Percentiles rank a stretch among this genome's conserved stretches.
phyloP scores from a whole-genome alignment of 352 stramenopile genomes.

The Phytophthora meadii region DNA sequence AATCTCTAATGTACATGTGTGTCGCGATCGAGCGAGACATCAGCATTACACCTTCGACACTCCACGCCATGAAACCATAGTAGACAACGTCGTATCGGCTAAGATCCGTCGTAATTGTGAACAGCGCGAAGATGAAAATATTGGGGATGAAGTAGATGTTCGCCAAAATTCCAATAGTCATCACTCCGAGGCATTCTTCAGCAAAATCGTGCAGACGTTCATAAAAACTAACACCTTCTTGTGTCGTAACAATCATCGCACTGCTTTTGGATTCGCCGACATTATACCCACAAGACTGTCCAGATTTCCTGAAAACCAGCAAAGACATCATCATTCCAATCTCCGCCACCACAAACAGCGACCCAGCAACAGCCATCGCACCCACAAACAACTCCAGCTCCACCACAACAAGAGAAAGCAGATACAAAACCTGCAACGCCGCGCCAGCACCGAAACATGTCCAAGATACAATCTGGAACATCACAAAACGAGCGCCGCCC shows the following conservation, averaged over 20 bases:
- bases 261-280: background rate
- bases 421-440: conserved; percentile 77
- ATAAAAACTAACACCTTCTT: conserved; percentile 9
- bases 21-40: conserved; percentile 52
- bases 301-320: conserved; percentile 11
- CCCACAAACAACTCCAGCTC: conserved; percentile 75
- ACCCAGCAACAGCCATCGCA: no score
- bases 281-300: background rate
- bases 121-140: conserved; percentile 53
- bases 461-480: conserved; percentile 83
- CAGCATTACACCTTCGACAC: conserved; percentile 56
- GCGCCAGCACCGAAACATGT: conserved; percentile 74
- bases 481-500: conserved; percentile 72
- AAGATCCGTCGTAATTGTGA: conserved; percentile 48
- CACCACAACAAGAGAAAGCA: conserved; percentile 80
- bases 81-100: conserved; percentile 29
- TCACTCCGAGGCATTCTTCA: conserved; percentile 52
- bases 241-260: background rate
- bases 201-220: conserved; percentile 44
- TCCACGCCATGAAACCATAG: conserved; percentile 42
- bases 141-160: conserved; percentile 73
- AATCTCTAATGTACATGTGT: conserved; percentile 60
- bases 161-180: conserved; percentile 48
- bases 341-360: conserved; percentile 31
- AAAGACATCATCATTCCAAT: conserved; percentile 77